Conservation (phyloP, 176 grass and related monocot species). For the Echinochloa phyllopogon region DNA sequence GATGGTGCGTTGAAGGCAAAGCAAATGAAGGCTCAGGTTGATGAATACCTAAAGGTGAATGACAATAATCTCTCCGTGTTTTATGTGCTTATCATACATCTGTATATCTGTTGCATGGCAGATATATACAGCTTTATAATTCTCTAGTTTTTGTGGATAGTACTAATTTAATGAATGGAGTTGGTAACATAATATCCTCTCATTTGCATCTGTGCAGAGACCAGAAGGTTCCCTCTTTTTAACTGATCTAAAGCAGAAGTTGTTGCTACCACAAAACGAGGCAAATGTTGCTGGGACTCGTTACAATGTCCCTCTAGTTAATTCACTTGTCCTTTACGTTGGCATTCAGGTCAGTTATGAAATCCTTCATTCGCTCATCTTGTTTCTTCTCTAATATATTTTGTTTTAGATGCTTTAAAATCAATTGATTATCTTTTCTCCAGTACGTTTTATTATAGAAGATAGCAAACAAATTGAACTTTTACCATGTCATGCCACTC, state of each 20-base stretch:
- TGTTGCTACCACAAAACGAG: conserved; percentile 80
- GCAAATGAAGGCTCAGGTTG: conserved; percentile 85
- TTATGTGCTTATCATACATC: not conserved
- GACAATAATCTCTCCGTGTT: not conserved
- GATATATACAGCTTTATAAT: conserved; percentile 2
- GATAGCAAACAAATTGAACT: not conserved
- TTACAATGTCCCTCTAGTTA: conserved; percentile 91
- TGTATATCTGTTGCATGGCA: conserved; percentile 9
- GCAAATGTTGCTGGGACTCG: conserved; percentile 71
- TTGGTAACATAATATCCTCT: conserved; percentile 42
- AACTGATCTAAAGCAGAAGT: conserved; percentile 79
- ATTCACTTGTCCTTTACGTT: conserved; percentile 92
- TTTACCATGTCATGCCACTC: not conserved
- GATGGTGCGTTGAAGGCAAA: conserved; percentile 85
- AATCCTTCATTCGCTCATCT: not conserved
- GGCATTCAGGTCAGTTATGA: conserved; percentile 82
- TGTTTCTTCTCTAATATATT: not conserved
- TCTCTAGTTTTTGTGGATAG: not conserved
- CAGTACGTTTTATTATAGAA: not conserved
- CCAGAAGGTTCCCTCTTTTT: conserved; percentile 82
- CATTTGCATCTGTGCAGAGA: conserved; percentile 51
- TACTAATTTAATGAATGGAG: conserved; percentile 1
- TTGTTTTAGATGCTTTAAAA: not conserved
- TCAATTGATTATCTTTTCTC: not conserved
- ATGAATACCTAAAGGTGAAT: conserved; percentile 95